Evolutionary conservation across 106 monocot species (phyloP), one percentile per base, ranked within the genome.

Genomic region (Platanthera guangdongensis): DNA sequence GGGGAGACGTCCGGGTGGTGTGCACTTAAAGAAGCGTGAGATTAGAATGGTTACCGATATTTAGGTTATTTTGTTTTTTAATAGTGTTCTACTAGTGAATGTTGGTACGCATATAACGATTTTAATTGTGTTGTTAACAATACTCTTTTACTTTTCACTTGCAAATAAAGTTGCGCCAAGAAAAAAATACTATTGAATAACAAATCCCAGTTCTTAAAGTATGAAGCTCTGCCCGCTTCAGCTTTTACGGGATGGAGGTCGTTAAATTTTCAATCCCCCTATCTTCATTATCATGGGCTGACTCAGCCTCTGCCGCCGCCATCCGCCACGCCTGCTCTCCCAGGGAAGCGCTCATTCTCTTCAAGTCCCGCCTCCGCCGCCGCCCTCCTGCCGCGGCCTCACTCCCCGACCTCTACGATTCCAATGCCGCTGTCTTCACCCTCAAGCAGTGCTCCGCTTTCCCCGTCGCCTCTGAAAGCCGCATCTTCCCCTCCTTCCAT

Each of bases 401-500:
- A 53, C 7, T 7, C 18, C 12, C 9, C 12, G 60, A 60, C 7
- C 81, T 51, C 78, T 79, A 68, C 74, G 64, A 50, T 57, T 78
- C 75, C 86, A 81, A 74, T 80, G 85, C 64, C 83, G 87, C 68
- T 82, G 69, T 88, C 51, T 86, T 84, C 81, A 59, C 78, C 52
- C 78, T 90, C 68, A 94, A 94, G 72, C 72, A 86, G 68, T 68
- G 68, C 83, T 79, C 84, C 39, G 47, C 18, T 18, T 18, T 76
- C 71, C 47, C 80, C 68, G 22, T 48, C 65, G 30, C 80, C n/a
- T 9, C 39, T 14, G 25, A 22, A 55, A 51, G 75, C 50, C 5
- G 16, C 45, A 47, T 82, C 65, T 28, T 84, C 51, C 86, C 76
- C 51, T 80, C 73, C n/a, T 82, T 91, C 79, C 92, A 92, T 45